phyloP scores from a whole-genome alignment of 495 filamentous ascomycete genomes.

The Copromyces sp. region DNA sequence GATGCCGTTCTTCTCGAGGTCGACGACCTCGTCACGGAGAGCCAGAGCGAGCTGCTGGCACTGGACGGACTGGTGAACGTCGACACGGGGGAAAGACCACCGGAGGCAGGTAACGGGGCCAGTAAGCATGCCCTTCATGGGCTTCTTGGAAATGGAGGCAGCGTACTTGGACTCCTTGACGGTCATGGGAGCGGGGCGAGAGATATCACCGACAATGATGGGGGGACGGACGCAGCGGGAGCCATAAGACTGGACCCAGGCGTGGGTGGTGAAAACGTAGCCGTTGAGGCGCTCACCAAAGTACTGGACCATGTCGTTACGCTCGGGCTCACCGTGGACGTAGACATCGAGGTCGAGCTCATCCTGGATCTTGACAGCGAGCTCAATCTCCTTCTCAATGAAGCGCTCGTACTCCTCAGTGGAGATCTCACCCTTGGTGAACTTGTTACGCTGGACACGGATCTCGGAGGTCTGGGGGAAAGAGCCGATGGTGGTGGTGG shows the following conservation, averaged over 20 bases:
- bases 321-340: slow-evolving; percentile 97
- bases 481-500: slow-evolving; percentile 96
- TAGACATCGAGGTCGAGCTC: slow-evolving; percentile 89
- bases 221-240: slow-evolving; percentile 96
- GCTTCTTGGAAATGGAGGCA: slow-evolving; percentile 89
- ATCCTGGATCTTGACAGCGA: slow-evolving; percentile 90
- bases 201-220: slow-evolving; percentile 97
- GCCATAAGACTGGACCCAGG: slow-evolving; percentile 96
- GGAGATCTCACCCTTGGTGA: slow-evolving; percentile 95
- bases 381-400: slow-evolving; percentile 94
- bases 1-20: slow-evolving; percentile 92
- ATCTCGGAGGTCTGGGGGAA: slow-evolving; percentile 99
- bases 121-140: slow-evolving; percentile 99
- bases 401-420: slow-evolving; percentile 90
- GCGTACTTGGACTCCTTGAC: slow-evolving; percentile 99
- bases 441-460: slow-evolving; percentile 88
- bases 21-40: slow-evolving; percentile 94
- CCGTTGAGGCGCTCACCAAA: slow-evolving; percentile 95
- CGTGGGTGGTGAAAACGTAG: slow-evolving; percentile 98
- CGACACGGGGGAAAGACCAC: slow-evolving; percentile 99
- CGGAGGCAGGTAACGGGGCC: slow-evolving; percentile 96
- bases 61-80: slow-evolving; percentile 97
- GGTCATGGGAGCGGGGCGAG: slow-evolving; percentile 91
- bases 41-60: slow-evolving; percentile 97
- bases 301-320: slow-evolving; percentile 99